Evolutionary conservation across 75 land plant species (phyloP).

Genomic region (Sequoiadendron giganteum): DNA sequence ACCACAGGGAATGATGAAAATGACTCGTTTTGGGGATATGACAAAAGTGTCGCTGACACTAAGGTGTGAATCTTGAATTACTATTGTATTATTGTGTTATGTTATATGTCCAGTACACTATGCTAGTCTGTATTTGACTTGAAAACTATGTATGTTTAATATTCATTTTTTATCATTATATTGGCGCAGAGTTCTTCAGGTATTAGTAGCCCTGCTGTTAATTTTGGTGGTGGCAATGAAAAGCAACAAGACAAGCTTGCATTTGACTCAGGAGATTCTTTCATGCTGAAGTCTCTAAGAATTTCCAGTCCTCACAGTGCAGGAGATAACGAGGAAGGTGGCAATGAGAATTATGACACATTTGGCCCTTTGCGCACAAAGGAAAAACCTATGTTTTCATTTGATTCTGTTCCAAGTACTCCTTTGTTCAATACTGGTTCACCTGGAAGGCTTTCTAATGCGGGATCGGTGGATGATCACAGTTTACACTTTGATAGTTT

Average conservation of each 20-base stretch:
- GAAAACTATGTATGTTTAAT: background rate
- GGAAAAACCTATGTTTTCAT: constrained; percentile 15
- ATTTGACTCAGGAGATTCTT: constrained; percentile 18
- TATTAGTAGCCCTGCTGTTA: constrained; percentile 11
- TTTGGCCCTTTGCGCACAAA: constrained; percentile 13
- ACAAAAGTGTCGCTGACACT: constrained; percentile 27
- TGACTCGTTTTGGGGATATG: constrained; percentile 78
- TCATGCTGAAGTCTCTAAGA: constrained; percentile 16
- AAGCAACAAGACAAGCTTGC: background rate
- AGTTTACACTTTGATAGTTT: constrained; percentile 26
- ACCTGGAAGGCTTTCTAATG: constrained; percentile 20
- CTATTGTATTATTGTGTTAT: background rate
- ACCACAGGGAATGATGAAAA: constrained; percentile 57
- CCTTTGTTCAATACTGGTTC: constrained; percentile 26
- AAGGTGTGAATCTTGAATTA: constrained; percentile 20
- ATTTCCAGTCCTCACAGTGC: constrained; percentile 13
- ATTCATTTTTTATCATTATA: background rate
- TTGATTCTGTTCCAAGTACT: constrained; percentile 44
- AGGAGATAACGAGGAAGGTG: constrained; percentile 8
- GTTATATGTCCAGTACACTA: background rate
- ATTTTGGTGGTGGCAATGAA: constrained; percentile 12
- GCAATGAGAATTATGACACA: constrained; percentile 13
- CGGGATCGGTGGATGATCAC: constrained; percentile 28
- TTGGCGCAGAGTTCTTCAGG: constrained; percentile 22
- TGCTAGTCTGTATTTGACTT: background rate